Conservation (phyloP, 176 grass and related monocot species). For the Triticum turgidum region DNA sequence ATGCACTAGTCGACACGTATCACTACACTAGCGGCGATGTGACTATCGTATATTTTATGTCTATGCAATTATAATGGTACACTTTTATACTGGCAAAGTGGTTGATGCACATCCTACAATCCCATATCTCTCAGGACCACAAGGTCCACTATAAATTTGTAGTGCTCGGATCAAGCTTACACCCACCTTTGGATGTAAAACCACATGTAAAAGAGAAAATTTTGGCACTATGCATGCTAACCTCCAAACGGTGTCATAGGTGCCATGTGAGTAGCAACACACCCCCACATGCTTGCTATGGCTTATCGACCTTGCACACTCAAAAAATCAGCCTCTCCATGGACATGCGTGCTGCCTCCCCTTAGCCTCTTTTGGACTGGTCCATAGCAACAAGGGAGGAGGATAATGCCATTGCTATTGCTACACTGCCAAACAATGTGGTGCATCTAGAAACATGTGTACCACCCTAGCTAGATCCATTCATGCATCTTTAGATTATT, state of each 20-base stretch:
- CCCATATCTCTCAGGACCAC: slow-evolving; percentile 33
- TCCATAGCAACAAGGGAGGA: slow-evolving; percentile 31
- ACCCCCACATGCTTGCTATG: slow-evolving; percentile 37
- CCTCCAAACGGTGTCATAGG: slow-evolving; percentile 49
- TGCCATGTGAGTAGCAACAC: slow-evolving; percentile 38
- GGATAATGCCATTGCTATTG: background rate
- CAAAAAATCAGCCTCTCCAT: slow-evolving; percentile 23
- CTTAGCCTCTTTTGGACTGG: slow-evolving; percentile 38
- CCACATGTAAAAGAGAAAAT: slow-evolving; percentile 11
- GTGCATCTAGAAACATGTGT: slow-evolving; percentile 14
- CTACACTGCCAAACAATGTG: slow-evolving; percentile 5
- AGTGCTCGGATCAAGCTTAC: slow-evolving; percentile 38
- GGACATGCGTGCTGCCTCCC: background rate
- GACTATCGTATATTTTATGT: slow-evolving; percentile 10
- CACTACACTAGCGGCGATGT: background rate
- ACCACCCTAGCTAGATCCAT: background rate
- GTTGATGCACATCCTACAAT: slow-evolving; percentile 41
- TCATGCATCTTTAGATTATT: background rate
- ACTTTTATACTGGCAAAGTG: slow-evolving; percentile 45
- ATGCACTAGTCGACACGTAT: slow-evolving; percentile 9
- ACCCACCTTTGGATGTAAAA: slow-evolving; percentile 27
- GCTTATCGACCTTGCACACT: slow-evolving; percentile 30
- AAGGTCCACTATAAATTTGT: slow-evolving; percentile 51
- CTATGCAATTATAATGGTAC: slow-evolving; percentile 38
- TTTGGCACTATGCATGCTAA: slow-evolving; percentile 34